A percentile compares a stretch with the other conserved stretches of the same genome.
These are phyloP conservation scores for Mucor racemosus DNA, from an alignment of 371 early-diverging fungal genomes.

Conservation along the genomic window DNA sequence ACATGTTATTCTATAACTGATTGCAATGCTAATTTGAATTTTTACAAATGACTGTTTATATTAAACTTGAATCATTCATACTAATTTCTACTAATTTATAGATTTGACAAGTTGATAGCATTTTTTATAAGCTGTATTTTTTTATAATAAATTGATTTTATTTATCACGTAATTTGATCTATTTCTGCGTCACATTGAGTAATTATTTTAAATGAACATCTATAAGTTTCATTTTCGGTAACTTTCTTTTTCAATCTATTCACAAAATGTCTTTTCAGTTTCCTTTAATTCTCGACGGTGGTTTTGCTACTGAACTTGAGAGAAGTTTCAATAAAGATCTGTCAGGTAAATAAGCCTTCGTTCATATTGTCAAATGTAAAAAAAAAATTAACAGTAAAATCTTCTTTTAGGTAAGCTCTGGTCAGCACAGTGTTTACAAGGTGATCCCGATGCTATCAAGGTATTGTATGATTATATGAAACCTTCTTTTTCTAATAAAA, in stretches of 20 bases:
- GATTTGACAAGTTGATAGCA: not conserved
- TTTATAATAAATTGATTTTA: not conserved
- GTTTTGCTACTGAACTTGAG: constrained; percentile 56
- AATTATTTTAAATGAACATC: too few species aligned
- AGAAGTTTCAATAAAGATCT: constrained; percentile 42
- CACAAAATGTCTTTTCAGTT: constrained; percentile 28
- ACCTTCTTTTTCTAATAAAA: too few species aligned
- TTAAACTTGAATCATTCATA: not conserved
- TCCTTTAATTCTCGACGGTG: constrained; percentile 58
- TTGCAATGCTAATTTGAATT: constrained; percentile 4
- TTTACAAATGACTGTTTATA: not conserved
- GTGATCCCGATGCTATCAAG: constrained; percentile 55
- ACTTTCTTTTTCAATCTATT: not conserved
- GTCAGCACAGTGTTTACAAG: constrained; percentile 49
- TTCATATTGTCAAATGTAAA: too few species aligned
- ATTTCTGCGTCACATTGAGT: not conserved
- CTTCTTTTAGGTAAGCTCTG: constrained; percentile 42
- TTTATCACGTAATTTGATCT: not conserved
- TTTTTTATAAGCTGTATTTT: too few species aligned
- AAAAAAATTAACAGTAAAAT: not conserved
- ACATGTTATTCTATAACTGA: constrained; percentile 28
- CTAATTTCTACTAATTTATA: not conserved
- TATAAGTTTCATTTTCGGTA: not conserved
- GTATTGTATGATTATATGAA: constrained; percentile 13
- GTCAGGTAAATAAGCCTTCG: constrained; percentile 25